Conservation (phyloP, 2,329 filamentous ascomycete species). For the Capronia epimyces region DNA sequence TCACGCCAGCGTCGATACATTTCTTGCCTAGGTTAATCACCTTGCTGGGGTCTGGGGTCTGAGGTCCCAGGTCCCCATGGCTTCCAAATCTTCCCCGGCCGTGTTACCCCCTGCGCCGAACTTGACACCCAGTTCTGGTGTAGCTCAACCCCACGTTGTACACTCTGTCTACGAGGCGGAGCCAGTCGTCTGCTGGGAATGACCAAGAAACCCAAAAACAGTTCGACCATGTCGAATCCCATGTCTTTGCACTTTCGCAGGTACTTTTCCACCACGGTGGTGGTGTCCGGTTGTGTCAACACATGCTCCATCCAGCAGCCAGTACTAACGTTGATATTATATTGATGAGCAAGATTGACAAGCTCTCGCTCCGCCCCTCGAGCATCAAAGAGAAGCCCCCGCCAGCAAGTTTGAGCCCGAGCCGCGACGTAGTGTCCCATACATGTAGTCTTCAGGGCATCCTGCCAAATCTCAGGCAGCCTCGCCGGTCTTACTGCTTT, state of each 20-base stretch:
- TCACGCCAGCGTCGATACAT: slow-evolving; percentile 50
- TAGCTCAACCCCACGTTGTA: slow-evolving; percentile 47
- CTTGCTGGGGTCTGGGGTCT: slow-evolving; percentile 46
- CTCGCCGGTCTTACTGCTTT: slow-evolving; percentile 6
- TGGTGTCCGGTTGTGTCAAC: slow-evolving; percentile 45
- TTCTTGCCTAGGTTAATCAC: slow-evolving; percentile 46
- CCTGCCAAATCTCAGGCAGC: slow-evolving; percentile 27
- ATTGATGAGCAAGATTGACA: slow-evolving; percentile 46
- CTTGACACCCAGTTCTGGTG: slow-evolving; percentile 53
- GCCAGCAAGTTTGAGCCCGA: slow-evolving; percentile 52
- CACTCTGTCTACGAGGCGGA: slow-evolving; percentile 47
- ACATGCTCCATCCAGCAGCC: slow-evolving; percentile 53
- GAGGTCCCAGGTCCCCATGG: slow-evolving; percentile 47
- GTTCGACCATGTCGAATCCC: slow-evolving; percentile 52
- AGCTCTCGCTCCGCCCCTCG: slow-evolving; percentile 44
- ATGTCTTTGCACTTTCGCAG: slow-evolving; percentile 49
- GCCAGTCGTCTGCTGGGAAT: slow-evolving; percentile 50
- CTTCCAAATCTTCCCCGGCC: slow-evolving; percentile 42
- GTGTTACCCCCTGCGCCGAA: slow-evolving; percentile 55
- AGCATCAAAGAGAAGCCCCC: slow-evolving; percentile 49
- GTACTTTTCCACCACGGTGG: slow-evolving; percentile 47
- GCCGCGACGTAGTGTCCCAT: slow-evolving; percentile 53
- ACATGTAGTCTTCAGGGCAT: slow-evolving; percentile 52
- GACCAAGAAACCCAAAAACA: slow-evolving; percentile 51
- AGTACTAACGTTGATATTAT: slow-evolving; percentile 51